phyloP scores from a whole-genome alignment of 345 rosid genomes.

The Brassica carinata region DNA sequence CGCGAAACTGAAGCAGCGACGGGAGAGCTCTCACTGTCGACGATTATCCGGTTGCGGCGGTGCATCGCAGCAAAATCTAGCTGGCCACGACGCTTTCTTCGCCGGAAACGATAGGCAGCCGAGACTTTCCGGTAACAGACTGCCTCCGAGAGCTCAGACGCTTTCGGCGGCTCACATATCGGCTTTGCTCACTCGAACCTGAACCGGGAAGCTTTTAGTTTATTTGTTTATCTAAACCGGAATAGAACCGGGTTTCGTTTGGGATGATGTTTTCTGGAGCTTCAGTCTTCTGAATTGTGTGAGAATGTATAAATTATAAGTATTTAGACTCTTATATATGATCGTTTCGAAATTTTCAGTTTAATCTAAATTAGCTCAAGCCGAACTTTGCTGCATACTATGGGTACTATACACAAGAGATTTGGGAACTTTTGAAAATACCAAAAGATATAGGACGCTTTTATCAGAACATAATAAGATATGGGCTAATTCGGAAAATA shows the following conservation, averaged over 20 bases:
- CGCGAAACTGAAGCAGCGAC: constrained; percentile 43
- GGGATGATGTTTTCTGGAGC: constrained; percentile 14
- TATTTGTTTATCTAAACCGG: neutral
- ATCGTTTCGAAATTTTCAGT: constrained; percentile 20
- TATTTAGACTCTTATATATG: constrained; percentile 7
- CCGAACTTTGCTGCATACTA: neutral
- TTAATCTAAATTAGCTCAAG: constrained; percentile 13
- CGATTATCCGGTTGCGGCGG: constrained; percentile 33
- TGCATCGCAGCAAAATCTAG: constrained; percentile 26
- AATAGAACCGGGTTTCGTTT: constrained; percentile 21
- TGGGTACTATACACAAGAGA: neutral
- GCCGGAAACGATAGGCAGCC: constrained; percentile 25
- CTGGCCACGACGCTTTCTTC: constrained; percentile 25
- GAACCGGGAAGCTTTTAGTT: constrained; percentile 8
- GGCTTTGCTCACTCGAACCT: constrained; percentile 32
- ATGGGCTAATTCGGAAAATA: neutral
- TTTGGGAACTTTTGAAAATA: neutral
- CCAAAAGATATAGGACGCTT: neutral
- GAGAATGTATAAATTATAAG: constrained; percentile 6
- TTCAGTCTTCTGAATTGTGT: neutral
- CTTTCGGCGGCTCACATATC: constrained; percentile 42
- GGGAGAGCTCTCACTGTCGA: constrained; percentile 27
- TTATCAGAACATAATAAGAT: neutral
- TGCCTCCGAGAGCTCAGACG: constrained; percentile 36
- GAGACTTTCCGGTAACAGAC: constrained; percentile 32